phyloP scores from a whole-genome alignment of 1,284 basidiomycete species.

The Trametes pubescens region DNA sequence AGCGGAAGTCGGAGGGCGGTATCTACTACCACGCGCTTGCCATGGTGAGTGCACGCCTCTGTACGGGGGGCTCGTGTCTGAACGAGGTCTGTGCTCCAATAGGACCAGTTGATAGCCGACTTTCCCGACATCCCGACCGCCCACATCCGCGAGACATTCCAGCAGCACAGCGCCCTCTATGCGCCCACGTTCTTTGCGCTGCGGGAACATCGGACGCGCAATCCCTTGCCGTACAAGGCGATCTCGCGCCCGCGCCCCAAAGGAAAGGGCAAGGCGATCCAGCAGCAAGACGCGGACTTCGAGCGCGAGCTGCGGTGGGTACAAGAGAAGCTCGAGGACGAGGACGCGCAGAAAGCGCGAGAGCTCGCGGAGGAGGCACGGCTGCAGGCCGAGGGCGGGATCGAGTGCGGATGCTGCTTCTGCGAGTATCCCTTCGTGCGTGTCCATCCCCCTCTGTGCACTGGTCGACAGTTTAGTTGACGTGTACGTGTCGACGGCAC shows the following conservation, averaged over 20 bases:
- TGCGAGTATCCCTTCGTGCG: constrained; percentile 73
- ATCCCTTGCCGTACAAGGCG: constrained; percentile 48
- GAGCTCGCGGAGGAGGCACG: constrained; percentile 48
- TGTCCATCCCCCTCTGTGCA: constrained; percentile 22
- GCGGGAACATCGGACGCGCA: constrained; percentile 44
- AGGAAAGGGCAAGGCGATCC: constrained; percentile 41
- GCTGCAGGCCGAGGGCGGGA: constrained; percentile 51
- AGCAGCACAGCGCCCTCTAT: constrained; percentile 55
- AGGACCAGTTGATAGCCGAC: constrained; percentile 62
- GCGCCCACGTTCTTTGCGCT: constrained; percentile 65
- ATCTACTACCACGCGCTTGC: constrained; percentile 56
- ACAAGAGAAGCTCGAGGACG: constrained; percentile 43
- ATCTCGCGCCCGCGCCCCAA: constrained; percentile 51
- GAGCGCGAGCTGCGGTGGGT: constrained; percentile 55
- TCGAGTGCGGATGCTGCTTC: constrained; percentile 90
- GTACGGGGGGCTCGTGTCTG: neutral
- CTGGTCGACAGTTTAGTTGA: constrained; percentile 2
- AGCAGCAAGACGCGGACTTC: constrained; percentile 45
- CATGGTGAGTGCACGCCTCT: constrained; percentile 49
- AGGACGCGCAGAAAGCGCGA: constrained; percentile 40
- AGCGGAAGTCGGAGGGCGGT: constrained; percentile 52
- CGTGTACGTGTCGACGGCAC: constrained; percentile 14
- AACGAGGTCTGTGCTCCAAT: constrained; percentile 1
- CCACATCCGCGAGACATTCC: constrained; percentile 55
- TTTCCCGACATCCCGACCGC: constrained; percentile 65